Conservation (phyloP, 768 basidiomycete genomes). For the Auricularia cornea region DNA sequence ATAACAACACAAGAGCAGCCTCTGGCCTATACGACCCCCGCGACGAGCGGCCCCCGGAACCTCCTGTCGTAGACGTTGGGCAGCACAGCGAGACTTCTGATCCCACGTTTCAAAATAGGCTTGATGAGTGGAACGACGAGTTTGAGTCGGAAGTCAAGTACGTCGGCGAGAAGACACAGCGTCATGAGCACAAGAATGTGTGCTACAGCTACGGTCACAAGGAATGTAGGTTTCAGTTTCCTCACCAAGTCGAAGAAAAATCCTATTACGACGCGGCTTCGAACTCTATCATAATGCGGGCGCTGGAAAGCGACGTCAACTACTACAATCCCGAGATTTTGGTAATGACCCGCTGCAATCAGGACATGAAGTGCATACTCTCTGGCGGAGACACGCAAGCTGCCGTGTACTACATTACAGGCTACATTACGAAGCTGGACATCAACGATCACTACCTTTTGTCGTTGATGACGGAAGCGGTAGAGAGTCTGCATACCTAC, state of each 20-base stretch:
- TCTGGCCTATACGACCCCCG: constrained; percentile 17
- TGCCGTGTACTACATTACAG: constrained; percentile 28
- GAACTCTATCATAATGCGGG: constrained; percentile 23
- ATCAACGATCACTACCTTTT: constrained; percentile 21
- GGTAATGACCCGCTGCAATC: constrained; percentile 27
- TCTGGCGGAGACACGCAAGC: constrained; percentile 27
- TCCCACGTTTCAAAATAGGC: constrained; percentile 25
- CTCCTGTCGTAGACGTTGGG: too few relatives aligned
- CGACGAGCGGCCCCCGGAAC: constrained; percentile 8
- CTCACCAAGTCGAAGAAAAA: constrained; percentile 20
- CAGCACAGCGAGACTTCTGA: too few relatives aligned
- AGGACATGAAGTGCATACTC: constrained; percentile 28
- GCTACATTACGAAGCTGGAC: constrained; percentile 29
- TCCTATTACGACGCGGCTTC: constrained; percentile 23
- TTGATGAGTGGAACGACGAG: constrained; percentile 7
- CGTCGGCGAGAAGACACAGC: constrained; percentile 17
- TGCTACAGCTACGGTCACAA: constrained; percentile 27
- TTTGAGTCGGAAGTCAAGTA: constrained; percentile 14
- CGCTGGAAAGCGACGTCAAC: constrained; percentile 22
- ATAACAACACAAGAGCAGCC: constrained; percentile 10
- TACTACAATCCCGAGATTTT: constrained; percentile 27
- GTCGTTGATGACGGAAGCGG: constrained; percentile 18
- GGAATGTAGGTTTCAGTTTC: constrained; percentile 25
- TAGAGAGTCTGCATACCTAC: constrained; percentile 6
- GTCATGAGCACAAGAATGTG: constrained; percentile 13